Percentiles rank a stretch among this genome's conserved stretches.
phyloP scores from a whole-genome alignment of 208 protist genomes.

The Leishmania amazonensis region DNA sequence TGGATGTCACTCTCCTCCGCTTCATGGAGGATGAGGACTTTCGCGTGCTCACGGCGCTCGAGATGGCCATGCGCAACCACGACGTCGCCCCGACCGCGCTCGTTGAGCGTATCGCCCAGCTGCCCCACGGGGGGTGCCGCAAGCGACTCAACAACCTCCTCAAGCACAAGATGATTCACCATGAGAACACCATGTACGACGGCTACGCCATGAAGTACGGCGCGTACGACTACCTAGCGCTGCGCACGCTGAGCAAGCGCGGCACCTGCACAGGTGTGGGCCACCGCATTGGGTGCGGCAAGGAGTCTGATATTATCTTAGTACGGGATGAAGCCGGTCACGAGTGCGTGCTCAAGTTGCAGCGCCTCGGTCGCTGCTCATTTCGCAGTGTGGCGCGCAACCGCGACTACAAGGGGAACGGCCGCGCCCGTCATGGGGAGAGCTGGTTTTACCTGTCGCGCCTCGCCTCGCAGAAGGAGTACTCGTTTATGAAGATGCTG shows the following conservation, averaged over 20 bases:
- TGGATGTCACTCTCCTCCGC: conserved; percentile 85
- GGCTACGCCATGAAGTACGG: conserved; percentile 98
- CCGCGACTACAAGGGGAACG: conserved; percentile 95
- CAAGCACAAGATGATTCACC: conserved; percentile 95
- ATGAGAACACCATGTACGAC: conserved; percentile 96
- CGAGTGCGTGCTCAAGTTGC: conserved; percentile 94
- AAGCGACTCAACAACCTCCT: conserved; percentile 91
- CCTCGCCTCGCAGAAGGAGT: conserved; percentile 98
- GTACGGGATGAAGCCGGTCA: conserved; percentile 82
- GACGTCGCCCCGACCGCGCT: conserved; percentile 96
- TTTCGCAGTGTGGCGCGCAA: conserved; percentile 98
- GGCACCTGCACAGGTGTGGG: conserved; percentile 91
- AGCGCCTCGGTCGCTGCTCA: conserved; percentile 97
- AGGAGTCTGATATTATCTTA: conserved; percentile 98
- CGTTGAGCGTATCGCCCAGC: conserved; percentile 94
- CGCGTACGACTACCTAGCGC: conserved; percentile 99
- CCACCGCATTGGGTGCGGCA: conserved; percentile 98
- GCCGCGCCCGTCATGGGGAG: conserved; percentile 79
- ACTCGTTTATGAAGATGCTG: conserved; percentile 98
- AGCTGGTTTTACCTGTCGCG: conserved; percentile 99
- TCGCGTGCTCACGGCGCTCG: conserved; percentile 92
- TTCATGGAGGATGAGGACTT: conserved; percentile 93
- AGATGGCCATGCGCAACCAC: conserved; percentile 99
- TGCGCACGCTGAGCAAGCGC: conserved; percentile 95
- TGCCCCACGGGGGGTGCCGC: conserved; percentile 93